Evolutionary conservation across 768 basidiomycete species (phyloP), one percentile per base, ranked within the genome.

Genomic region (Mycena albidolilacea): DNA sequence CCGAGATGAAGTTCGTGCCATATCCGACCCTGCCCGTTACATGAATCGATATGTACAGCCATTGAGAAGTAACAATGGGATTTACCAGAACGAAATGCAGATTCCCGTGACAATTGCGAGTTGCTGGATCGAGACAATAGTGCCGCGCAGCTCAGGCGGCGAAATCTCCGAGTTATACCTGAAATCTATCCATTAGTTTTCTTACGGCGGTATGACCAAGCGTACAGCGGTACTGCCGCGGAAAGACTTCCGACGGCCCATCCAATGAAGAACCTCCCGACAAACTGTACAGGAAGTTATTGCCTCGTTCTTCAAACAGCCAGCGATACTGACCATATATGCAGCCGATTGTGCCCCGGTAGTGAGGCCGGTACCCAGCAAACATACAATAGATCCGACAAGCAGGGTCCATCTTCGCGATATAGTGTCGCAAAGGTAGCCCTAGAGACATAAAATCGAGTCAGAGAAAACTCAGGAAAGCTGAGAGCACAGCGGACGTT

Each of bases 201-300:
- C 48, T 39, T 75, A 75, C 46, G 79, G 77, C 1, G 77, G 71
- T 10, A 75, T 63, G 17, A 74, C 75, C 77, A 30, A 3, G 72
- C 77, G 41, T 61, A 76, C 77, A 77, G 21, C 30, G 37, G 81
- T 77, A 70, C 83, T 74, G 64, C 83, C 70, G 55, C 77, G 73
- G 75, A 90, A 17, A 91, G 81, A 3, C 89, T 89, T 14, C 90
- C 90, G 11, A 91, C 89, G 50, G 89, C 90, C 73, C 90, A 78
- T 80, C 90, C 90, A 63, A 88, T 90, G 69, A 91, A 80, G 74
- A 89, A 90, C 48, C 90, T 85, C 44, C 89, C 89, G 35, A 74
- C 75, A 57, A 77, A 77, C 77, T 77, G 52, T 23, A 39, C 46
- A 11, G 10, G 9, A 19, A 17, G 30, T 61, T 4, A 67, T 62